Evolutionary conservation across 106 monocot genomes (phyloP).

Genomic region (Dendrobium catenatum): DNA sequence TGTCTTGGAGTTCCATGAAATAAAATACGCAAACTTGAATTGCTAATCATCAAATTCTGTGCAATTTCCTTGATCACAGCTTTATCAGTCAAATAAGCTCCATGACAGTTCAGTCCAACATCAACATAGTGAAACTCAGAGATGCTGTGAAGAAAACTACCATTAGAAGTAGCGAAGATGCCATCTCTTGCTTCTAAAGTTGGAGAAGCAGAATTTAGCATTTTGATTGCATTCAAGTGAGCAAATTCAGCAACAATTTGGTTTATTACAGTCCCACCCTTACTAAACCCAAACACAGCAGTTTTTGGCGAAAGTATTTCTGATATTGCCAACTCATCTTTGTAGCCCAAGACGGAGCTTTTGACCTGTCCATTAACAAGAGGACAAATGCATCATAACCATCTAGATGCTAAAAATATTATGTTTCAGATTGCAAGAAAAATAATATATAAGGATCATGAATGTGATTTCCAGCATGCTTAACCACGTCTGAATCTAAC

Average conservation of each 20-base stretch:
- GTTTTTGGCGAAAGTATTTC: conserved; percentile 35
- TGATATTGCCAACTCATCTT: background rate
- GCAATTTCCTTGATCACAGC: conserved; percentile 24
- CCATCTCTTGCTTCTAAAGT: background rate
- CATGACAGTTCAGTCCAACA: conserved; percentile 71
- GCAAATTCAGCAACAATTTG: conserved; percentile 77
- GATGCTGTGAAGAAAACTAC: conserved; percentile 51
- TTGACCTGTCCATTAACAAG: conserved; percentile 22
- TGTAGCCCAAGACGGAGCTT: conserved; percentile 5
- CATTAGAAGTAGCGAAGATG: conserved; percentile 30
- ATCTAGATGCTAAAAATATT: too few species aligned
- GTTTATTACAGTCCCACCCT: conserved; percentile 81
- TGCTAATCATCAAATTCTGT: background rate
- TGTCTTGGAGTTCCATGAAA: conserved; percentile 93
- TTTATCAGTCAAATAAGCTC: conserved; percentile 71
- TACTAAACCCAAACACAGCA: conserved; percentile 82
- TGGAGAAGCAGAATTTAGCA: background rate
- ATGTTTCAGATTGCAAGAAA: too few species aligned
- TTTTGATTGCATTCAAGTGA: conserved; percentile 6
- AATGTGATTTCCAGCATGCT: too few species aligned
- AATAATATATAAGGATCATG: too few species aligned
- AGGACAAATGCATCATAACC: too few species aligned
- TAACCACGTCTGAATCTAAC: too few species aligned
- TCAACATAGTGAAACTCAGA: conserved; percentile 81
- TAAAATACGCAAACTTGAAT: conserved; percentile 25